phyloP scores from a whole-genome alignment of 1,284 basidiomycete species.

The Nidula niveotomentosa region DNA sequence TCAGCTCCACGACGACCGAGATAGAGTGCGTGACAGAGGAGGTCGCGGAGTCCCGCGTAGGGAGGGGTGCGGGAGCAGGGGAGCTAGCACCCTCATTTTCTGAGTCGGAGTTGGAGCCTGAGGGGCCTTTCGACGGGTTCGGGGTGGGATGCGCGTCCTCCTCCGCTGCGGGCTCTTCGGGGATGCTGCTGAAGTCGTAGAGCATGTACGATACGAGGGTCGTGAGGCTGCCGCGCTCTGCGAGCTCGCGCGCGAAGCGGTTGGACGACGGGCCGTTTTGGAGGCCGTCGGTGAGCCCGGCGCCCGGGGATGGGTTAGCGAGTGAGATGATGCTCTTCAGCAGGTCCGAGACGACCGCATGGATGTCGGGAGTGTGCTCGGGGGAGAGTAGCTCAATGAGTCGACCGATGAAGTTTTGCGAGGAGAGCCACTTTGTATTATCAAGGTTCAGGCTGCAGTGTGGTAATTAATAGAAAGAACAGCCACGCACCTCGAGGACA shows the following conservation, averaged over 20 bases:
- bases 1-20: conserved; percentile 92
- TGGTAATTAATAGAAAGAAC: conserved; percentile 18
- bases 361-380: conserved; percentile 73
- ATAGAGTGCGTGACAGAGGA: conserved; percentile 91
- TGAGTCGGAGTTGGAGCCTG: too few species aligned
- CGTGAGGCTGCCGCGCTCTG: conserved; percentile 70
- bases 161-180: conserved; percentile 8
- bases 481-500: conserved; percentile 78
- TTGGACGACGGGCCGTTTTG: conserved; percentile 80
- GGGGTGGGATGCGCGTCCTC: not conserved
- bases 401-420: conserved; percentile 80
- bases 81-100: not conserved
- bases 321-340: conserved; percentile 96
- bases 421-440: conserved; percentile 77
- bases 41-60: conserved; percentile 70
- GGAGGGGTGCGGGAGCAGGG: not conserved
- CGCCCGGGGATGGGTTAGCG: conserved; percentile 85
- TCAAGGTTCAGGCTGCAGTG: conserved; percentile 4
- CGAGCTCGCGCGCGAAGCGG: conserved; percentile 89
- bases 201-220: conserved; percentile 84
- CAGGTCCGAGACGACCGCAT: conserved; percentile 88
- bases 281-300: conserved; percentile 62
- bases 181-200: conserved; percentile 52
- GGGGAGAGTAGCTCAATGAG: conserved; percentile 88
- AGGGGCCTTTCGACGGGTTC: too few species aligned